These are phyloP conservation scores for Atractiella rhizophila DNA, from an alignment of 768 basidiomycete genomes.

Conservation along the genomic window DNA sequence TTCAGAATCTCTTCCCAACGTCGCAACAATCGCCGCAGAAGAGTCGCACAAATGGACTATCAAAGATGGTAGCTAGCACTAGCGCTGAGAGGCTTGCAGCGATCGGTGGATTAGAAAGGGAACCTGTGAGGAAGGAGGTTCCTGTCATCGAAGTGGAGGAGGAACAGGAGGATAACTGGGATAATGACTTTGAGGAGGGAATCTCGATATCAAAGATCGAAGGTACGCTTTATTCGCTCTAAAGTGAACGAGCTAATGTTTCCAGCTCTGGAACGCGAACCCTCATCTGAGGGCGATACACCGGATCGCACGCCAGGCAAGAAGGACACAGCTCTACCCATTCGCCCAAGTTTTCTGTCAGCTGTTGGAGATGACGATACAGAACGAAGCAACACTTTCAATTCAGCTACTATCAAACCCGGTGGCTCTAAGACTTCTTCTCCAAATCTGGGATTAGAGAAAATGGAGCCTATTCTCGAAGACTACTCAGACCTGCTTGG, in stretches of 20 bases:
- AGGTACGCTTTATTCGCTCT: conserved; percentile 22
- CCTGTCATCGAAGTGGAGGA: conserved; percentile 38
- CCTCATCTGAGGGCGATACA: neutral
- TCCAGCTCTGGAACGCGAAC: conserved; percentile 6
- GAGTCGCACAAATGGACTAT: conserved; percentile 1
- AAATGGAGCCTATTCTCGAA: conserved; percentile 47
- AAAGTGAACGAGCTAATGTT: neutral
- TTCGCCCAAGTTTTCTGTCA: too few relatives aligned
- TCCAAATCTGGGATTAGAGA: neutral
- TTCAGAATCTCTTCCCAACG: too few relatives aligned
- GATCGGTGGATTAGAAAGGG: neutral
- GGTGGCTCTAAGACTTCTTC: neutral
- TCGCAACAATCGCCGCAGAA: too few relatives aligned
- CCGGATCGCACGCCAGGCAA: neutral
- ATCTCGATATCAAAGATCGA: conserved; percentile 67
- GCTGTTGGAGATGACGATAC: conserved; percentile 1
- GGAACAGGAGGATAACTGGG: conserved; percentile 88
- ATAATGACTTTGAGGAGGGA: conserved; percentile 88
- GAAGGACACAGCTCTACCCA: neutral
- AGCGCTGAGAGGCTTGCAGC: neutral
- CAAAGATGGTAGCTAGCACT: neutral
- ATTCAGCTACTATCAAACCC: conserved; percentile 11
- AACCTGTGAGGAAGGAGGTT: neutral
- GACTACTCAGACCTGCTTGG: conserved; percentile 70
- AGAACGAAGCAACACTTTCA: neutral